A percentile compares a stretch with the other conserved stretches of the same genome.
Conservation (phyloP, 2,329 filamentous ascomycete genomes). For the Fusarium bactridioides region DNA sequence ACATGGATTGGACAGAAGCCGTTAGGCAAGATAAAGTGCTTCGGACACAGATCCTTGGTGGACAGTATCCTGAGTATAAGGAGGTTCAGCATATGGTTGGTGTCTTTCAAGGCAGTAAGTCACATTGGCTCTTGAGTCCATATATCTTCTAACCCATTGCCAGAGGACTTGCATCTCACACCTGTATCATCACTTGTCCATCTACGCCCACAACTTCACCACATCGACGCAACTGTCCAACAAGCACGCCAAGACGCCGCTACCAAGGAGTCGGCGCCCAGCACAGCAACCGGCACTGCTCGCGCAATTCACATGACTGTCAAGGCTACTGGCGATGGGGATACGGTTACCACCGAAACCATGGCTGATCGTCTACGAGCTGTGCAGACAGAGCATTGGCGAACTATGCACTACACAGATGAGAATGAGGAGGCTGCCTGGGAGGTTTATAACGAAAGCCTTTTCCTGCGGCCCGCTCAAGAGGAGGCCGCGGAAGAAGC, state of each 20-base stretch:
- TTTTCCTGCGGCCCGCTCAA: constrained; percentile 55
- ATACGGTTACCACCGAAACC: constrained; percentile 70
- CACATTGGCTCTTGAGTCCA: neutral
- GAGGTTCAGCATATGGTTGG: constrained; percentile 90
- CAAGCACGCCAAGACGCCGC: constrained; percentile 62
- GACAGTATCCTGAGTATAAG: constrained; percentile 74
- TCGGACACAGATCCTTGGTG: constrained; percentile 83
- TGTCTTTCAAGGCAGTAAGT: constrained; percentile 82
- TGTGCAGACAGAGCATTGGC: constrained; percentile 86
- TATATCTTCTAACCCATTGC: constrained; percentile 22
- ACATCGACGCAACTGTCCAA: constrained; percentile 85
- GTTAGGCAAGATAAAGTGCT: constrained; percentile 76
- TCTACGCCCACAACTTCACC: constrained; percentile 89
- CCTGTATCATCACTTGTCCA: constrained; percentile 84
- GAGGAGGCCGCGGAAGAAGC: constrained; percentile 22
- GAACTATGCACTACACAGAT: constrained; percentile 79
- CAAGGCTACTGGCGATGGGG: constrained; percentile 76
- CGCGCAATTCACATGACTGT: constrained; percentile 87
- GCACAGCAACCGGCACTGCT: constrained; percentile 58
- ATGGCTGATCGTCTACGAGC: constrained; percentile 78
- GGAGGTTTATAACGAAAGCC: constrained; percentile 75
- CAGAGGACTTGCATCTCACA: constrained; percentile 86
- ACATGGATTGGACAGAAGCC: constrained; percentile 71
- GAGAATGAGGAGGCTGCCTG: constrained; percentile 81
- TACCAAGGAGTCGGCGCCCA: constrained; percentile 46